Evolutionary conservation across 768 basidiomycete genomes (phyloP), one percentile per base, ranked within the genome.

Genomic region (Mycena epipterygia): DNA sequence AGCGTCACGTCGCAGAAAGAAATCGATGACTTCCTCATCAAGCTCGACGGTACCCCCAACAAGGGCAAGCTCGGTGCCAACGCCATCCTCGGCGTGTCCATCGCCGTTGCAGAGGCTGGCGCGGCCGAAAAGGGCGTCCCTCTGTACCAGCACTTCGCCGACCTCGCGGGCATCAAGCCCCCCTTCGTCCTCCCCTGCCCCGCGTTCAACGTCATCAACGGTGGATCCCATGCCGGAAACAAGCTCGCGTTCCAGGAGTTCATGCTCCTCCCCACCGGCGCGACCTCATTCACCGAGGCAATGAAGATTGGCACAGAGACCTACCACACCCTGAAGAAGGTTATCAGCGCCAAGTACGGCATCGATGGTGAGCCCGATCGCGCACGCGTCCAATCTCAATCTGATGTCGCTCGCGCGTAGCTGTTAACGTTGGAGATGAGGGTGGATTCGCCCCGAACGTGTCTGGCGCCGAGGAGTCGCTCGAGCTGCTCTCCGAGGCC

Each of bases 221-320:
- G 98, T 82, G 98, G 98, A 73, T 98, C 97, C 72, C 98, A 99
- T 81, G 98, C 98, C 68, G 98, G 98, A 58, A 99, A 99, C 90
- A 97, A 97, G 84, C 94, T 99, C 73, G 98, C 98, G 42, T 99
- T 99, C 95, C 98, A 99, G 85, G 98, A 99, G 84, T 99, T 99
- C 89, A 99, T 99, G 98, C 89, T 99, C 76, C 89, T 98, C 72
- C 97, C 98, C 71, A 97, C 96, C 70, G 97, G 97, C 60, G 98
- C 98, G 59, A 76, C 87, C 21, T 89, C 88, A 68, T 99, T 99
- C 89, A 91, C 94, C 35, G 97, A 99, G 87, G 96, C 98, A 67
- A 92, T 99, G 92, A 97, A 98, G 86, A 96, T 97, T 70, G 98
- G 98, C 70, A 94, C 97, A 13, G 98, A 99, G 85, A 97, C 95